Evolutionary conservation across 768 basidiomycete genomes (phyloP), one percentile per base, ranked within the genome.

Genomic region (Rickenella mellea): DNA sequence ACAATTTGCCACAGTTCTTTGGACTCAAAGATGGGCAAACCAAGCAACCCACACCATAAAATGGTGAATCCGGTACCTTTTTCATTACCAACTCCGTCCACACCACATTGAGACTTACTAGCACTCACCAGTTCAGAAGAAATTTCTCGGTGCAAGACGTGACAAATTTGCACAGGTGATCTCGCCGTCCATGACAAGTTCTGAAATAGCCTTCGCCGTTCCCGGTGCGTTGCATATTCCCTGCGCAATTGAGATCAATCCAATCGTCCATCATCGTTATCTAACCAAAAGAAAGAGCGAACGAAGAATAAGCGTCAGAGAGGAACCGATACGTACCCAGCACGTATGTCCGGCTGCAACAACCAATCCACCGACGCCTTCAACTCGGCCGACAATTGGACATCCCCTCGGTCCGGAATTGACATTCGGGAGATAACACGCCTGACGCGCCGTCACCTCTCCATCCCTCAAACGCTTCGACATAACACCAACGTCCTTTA

Each of bases 221-320:
- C 86, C 90, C 0, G 90, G 88, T 3, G 80, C 87, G 55, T 85
- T 85, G 57, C 77, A 85, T 30, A 86, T 80, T 0, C 84, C 83
- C 83, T 83, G 42, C 2, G 30, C 26, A 27, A 27, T 19, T 19
- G n/a, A n/a, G n/a, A n/a, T n/a, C n/a, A n/a, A n/a, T n/a, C n/a
- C n/a, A n/a, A n/a, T n/a, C n/a, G n/a, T n/a, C n/a, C n/a, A n/a
- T n/a, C n/a, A n/a, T n/a, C n/a, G n/a, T n/a, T n/a, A n/a, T n/a
- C 21, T 54, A 12, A 54, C 41, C 28, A 38, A 24, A 36, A 26
- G 12, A 24, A 26, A 36, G 12, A 40, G 9, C 25, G 28, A 39
- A 27, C 28, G 14, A 46, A 26, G n/a, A 33, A n/a, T 41, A 5
- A 27, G 9, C 10, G 36, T 30, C 24, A 32, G 20, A 14, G 17